Evolutionary conservation across 2,329 filamentous ascomycete species (phyloP).

Genomic region (Nigrospora sphaerica): DNA sequence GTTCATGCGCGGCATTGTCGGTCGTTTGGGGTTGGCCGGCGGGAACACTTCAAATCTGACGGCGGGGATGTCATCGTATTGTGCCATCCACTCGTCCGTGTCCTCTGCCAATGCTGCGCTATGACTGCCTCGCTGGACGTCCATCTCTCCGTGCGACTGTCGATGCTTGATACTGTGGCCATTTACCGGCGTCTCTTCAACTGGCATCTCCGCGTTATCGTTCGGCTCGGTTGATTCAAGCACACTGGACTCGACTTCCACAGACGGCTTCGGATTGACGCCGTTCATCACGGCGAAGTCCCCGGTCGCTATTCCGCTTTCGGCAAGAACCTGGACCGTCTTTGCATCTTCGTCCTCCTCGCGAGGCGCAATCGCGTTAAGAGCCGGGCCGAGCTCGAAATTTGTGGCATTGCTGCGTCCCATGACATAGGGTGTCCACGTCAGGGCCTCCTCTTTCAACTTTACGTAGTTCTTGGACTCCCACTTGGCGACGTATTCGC

Average conservation of each 20-base stretch:
- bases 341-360: conserved; percentile 59
- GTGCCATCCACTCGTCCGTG: conserved; percentile 33
- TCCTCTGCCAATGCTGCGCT: conserved; percentile 1
- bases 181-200: neutral
- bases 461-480: conserved; percentile 82
- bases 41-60: conserved; percentile 75
- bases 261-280: conserved; percentile 20
- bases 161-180: neutral
- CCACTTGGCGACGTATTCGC: conserved; percentile 82
- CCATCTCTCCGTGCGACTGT: neutral
- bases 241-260: conserved; percentile 17
- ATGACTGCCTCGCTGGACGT: neutral
- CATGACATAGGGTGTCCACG: conserved; percentile 98
- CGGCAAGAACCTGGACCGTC: conserved; percentile 20
- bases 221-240: conserved; percentile 32
- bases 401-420: conserved; percentile 75
- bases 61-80: conserved; percentile 55
- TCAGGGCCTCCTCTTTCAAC: conserved; percentile 70
- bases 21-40: conserved; percentile 45
- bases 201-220: conserved; percentile 17
- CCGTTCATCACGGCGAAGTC: conserved; percentile 16
- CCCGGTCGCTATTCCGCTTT: conserved; percentile 22
- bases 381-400: conserved; percentile 72
- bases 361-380: conserved; percentile 82
- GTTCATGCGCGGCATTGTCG: conserved; percentile 34